Evolutionary conservation across 1,284 basidiomycete species (phyloP).

Genomic region (Malassezia furfur): DNA sequence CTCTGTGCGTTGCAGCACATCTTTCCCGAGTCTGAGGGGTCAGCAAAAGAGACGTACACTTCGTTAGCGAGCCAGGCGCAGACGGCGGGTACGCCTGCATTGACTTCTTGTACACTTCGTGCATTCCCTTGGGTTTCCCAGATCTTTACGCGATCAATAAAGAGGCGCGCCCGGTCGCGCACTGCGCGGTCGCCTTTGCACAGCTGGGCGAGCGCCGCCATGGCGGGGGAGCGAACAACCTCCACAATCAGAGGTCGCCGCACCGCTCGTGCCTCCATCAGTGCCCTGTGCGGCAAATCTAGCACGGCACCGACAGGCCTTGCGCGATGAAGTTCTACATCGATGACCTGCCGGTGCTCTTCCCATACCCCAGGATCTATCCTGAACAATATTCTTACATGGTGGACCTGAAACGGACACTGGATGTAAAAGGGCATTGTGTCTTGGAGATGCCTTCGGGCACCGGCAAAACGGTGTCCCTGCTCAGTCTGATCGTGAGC

Average conservation of each 20-base stretch:
- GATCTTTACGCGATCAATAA: slow-evolving; percentile 13
- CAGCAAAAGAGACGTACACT: slow-evolving; percentile 5
- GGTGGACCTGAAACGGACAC: slow-evolving; percentile 91
- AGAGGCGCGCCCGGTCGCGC: slow-evolving; percentile 14
- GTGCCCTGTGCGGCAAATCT: neutral
- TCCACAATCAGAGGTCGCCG: neutral
- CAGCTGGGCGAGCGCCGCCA: slow-evolving; percentile 7
- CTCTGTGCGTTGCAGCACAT: neutral
- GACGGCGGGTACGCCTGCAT: slow-evolving; percentile 1
- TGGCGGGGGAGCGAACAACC: neutral
- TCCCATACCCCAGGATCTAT: slow-evolving; percentile 51
- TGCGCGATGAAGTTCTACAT: slow-evolving; percentile 81
- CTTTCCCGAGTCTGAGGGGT: neutral
- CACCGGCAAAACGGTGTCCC: slow-evolving; percentile 95
- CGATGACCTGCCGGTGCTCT: slow-evolving; percentile 62
- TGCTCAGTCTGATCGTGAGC: slow-evolving; percentile 89
- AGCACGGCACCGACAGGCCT: neutral
- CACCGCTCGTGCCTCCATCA: neutral
- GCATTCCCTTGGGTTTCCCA: slow-evolving; percentile 18
- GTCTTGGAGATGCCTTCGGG: slow-evolving; percentile 99
- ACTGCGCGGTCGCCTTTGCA: slow-evolving; percentile 13
- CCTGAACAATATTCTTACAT: slow-evolving; percentile 97
- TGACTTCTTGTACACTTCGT: slow-evolving; percentile 10
- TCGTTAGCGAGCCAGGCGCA: slow-evolving; percentile 17
- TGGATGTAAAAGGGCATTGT: slow-evolving; percentile 87